phyloP scores from a whole-genome alignment of 164 flowering plant species.

The Aristolochia californica region DNA sequence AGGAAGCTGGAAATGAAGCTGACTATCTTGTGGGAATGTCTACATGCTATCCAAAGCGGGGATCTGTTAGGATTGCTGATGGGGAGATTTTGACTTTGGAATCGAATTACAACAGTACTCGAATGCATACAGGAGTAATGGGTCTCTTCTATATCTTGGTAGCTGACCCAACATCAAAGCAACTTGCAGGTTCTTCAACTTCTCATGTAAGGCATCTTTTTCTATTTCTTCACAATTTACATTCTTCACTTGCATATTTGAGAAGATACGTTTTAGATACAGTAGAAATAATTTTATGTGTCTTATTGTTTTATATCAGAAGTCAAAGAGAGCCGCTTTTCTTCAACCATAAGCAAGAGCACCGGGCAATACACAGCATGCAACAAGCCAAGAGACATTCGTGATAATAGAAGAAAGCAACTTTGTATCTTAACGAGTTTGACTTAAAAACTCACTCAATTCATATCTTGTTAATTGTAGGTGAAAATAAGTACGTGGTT shows the following conservation, averaged over 20 bases:
- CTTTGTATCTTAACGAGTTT: neutral
- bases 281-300: too few relatives aligned
- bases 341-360: too few relatives aligned
- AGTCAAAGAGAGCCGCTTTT: too few relatives aligned
- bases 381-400: too few relatives aligned
- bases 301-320: too few relatives aligned
- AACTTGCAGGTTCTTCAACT: too few relatives aligned
- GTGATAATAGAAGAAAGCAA: too few relatives aligned
- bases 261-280: too few relatives aligned
- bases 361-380: too few relatives aligned
- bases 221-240: too few relatives aligned
- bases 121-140: conserved; percentile 74
- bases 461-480: neutral
- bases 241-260: conserved; percentile 3
- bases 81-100: conserved; percentile 54
- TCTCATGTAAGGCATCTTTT: conserved; percentile 8
- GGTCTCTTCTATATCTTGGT: conserved; percentile 72
- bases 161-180: conserved; percentile 23
- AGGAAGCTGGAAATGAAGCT: conserved; percentile 60
- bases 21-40: conserved; percentile 91
- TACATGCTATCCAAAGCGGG: conserved; percentile 72
- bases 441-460: neutral
- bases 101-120: conserved; percentile 49
- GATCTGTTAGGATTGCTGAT: conserved; percentile 40
- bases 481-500: conserved; percentile 12